Percentiles rank a stretch among this genome's conserved stretches.
Conservation (phyloP, 129 eudicot species). For the Heracleum sosnowskyi region DNA sequence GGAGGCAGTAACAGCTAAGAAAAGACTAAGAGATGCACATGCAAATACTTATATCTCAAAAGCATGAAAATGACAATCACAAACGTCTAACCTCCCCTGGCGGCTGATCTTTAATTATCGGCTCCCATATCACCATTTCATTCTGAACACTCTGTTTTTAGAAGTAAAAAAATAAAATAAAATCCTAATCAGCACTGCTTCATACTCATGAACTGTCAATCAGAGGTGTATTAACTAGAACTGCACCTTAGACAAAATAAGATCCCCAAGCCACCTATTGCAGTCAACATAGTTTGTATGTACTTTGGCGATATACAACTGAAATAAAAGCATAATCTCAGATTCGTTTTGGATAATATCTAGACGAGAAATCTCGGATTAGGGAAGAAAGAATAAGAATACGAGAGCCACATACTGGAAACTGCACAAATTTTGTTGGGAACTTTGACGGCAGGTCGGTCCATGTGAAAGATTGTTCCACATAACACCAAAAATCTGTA, state of each 20-base stretch:
- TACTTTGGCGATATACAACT: constrained; percentile 73
- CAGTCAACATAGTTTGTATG: constrained; percentile 97
- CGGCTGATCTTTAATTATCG: constrained; percentile 89
- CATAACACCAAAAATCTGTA: constrained; percentile 94
- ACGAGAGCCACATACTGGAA: constrained; percentile 55
- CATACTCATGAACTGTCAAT: neutral
- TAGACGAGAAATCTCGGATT: neutral
- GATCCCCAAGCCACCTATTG: constrained; percentile 96
- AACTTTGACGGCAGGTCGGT: constrained; percentile 88
- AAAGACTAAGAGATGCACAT: neutral
- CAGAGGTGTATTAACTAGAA: constrained; percentile 4
- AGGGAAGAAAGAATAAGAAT: neutral
- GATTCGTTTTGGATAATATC: neutral
- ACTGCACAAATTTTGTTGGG: constrained; percentile 94
- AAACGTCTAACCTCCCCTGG: constrained; percentile 90
- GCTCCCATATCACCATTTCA: constrained; percentile 95
- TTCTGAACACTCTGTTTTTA: constrained; percentile 78
- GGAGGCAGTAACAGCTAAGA: neutral
- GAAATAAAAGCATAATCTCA: constrained; percentile 13
- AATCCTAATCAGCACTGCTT: neutral
- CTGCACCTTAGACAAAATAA: constrained; percentile 82
- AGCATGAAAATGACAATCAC: neutral
- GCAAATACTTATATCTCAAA: neutral
- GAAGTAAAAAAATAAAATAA: neutral
- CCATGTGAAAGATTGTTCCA: constrained; percentile 95